Evolutionary conservation across 192 early-diverging fungal genomes (phyloP).

Genomic region (Kappamyces sp.): DNA sequence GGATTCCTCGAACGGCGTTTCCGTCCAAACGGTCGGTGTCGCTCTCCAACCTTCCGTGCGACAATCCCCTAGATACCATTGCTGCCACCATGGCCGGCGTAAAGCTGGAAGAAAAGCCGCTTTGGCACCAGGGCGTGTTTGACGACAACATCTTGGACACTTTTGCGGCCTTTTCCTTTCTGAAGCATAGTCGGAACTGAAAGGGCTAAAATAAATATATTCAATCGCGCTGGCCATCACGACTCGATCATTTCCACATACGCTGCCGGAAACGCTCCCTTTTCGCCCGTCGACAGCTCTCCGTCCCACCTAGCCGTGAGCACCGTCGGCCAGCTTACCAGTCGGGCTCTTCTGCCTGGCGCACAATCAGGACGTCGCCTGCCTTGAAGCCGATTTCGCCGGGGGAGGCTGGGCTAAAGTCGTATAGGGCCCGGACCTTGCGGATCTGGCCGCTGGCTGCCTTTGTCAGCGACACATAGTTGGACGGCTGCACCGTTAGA

Average conservation of each 20-base stretch:
- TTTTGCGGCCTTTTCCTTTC: neutral
- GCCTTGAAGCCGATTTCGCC: conserved; percentile 86
- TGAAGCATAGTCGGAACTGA: no score
- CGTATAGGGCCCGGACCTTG: conserved; percentile 78
- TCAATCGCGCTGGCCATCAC: no score
- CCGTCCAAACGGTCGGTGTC: no score
- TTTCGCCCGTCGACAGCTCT: conserved; percentile 61
- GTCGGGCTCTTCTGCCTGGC: conserved; percentile 40
- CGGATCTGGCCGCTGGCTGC: neutral
- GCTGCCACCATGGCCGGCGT: no score
- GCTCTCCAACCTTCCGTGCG: no score
- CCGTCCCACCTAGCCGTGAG: conserved; percentile 69
- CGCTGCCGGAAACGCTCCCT: conserved; percentile 89
- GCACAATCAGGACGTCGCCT: conserved; percentile 79
- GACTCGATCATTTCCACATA: conserved; percentile 58
- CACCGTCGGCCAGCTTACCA: no score
- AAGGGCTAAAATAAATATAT: no score
- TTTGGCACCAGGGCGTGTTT: neutral
- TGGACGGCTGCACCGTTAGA: neutral
- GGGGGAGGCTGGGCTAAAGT: conserved; percentile 72
- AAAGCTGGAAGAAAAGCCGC: no score
- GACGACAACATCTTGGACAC: conserved; percentile 10
- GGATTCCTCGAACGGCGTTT: no score
- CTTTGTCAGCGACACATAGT: neutral
- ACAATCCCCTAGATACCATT: no score